Base-by-base conservation (phyloP, 2,329 filamentous ascomycete species). In the Elsinoe arachidis region DNA sequence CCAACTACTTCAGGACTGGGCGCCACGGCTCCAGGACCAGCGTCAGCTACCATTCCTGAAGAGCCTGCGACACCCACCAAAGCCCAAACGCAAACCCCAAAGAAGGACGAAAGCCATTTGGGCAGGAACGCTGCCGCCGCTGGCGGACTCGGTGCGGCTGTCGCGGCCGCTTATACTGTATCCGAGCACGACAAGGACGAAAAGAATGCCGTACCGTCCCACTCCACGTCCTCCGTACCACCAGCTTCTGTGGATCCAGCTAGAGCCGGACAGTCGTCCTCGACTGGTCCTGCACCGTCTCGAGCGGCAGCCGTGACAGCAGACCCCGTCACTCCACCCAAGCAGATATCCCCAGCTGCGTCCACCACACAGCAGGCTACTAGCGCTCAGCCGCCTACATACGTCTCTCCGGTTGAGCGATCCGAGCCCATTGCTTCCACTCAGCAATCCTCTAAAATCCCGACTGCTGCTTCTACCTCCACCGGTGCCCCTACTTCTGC, bases 151-250 rank as follows among this genome's bases (percentile, higher is more conserved):
- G 67, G 65, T 11, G 66, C 64, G 30, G 64, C 66, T 30, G 68
- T 68, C 7, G 65, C 67, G 41, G 68, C 67, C 49, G 70, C 66
- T 0, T 63, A 71, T 41, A 68, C 71, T 55, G 63, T 63, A 9
- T 61, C 60, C 1, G 62, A 69, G 54, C 68, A 71, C 41, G 64
- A 63, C 19, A 61, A 67, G 26, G 57, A 61, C 34, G 46, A 47
- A 1, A 44, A 54, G 5, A 35, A 11, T 10, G 9, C 46, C 5
- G 26, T 10, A 5, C 11, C 46, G 6, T 51, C 46, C 1, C 14
- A 19, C 6, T 38, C 19, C 11, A 30, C 14, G 34, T 19, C 11
- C 43, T 30, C 44, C 43, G 39, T n/a, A 7, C 26, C 5, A 9
- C 26, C 26, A 30, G 5, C 14, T 39, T 39, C 37, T 26, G 46